Percentiles rank a stretch among this genome's conserved stretches.
Evolutionary conservation across 192 early-diverging fungal genomes (phyloP).

Genomic region (Coemansia sp.): DNA sequence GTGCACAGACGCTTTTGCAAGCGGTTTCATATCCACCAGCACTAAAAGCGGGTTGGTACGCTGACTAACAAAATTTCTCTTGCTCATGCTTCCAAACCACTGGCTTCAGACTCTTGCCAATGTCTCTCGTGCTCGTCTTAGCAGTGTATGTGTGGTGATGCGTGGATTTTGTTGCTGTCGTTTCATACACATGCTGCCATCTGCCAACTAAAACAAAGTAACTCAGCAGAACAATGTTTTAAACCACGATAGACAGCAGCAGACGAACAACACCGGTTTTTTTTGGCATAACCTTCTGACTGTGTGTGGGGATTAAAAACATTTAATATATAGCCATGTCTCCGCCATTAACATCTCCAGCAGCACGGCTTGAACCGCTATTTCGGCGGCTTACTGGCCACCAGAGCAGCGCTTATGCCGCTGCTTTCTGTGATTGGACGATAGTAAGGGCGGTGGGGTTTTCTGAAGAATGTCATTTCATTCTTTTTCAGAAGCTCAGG

Average conservation of each 20-base stretch:
- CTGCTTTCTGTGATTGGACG: too few relatives aligned
- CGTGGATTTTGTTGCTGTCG: background rate
- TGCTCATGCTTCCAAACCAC: background rate
- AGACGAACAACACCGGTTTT: background rate
- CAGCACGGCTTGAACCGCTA: too few relatives aligned
- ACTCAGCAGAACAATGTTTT: background rate
- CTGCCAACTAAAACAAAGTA: background rate
- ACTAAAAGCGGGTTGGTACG: background rate
- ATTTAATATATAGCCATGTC: background rate
- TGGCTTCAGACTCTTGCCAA: background rate
- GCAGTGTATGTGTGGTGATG: background rate
- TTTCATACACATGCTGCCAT: background rate
- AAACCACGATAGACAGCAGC: background rate
- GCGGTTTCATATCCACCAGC: slow-evolving; percentile 4
- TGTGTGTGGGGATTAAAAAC: background rate
- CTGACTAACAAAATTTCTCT: background rate
- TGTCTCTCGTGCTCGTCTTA: background rate
- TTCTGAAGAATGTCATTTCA: too few relatives aligned
- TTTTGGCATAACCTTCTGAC: background rate
- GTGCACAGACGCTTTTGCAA: background rate
- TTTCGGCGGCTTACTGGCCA: too few relatives aligned
- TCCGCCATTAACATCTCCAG: too few relatives aligned
- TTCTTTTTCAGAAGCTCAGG: too few relatives aligned
- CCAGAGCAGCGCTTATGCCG: too few relatives aligned
- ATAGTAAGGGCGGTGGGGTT: too few relatives aligned